phyloP scores from a whole-genome alignment of 1,139 yeast species.

The Saccharomyces hybrid region DNA sequence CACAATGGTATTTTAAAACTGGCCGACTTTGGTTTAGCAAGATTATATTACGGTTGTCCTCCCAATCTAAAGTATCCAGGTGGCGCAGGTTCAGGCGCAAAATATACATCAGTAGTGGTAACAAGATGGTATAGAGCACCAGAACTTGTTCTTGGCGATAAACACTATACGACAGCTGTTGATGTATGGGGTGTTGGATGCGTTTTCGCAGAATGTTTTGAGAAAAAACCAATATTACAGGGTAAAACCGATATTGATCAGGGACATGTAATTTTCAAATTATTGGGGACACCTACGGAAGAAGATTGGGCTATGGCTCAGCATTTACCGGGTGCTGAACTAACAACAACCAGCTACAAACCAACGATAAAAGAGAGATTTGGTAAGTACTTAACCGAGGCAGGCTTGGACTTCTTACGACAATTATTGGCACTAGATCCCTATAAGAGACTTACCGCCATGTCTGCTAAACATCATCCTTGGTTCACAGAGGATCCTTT shows the following conservation, averaged over 20 bases:
- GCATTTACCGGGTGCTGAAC: constrained; percentile 51
- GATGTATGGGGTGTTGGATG: constrained; percentile 98
- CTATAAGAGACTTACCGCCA: constrained; percentile 61
- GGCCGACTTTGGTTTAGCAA: constrained; percentile 92
- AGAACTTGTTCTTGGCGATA: constrained; percentile 77
- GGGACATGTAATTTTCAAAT: constrained; percentile 67
- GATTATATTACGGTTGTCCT: constrained; percentile 63
- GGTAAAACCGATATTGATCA: constrained; percentile 91
- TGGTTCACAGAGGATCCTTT: constrained; percentile 62
- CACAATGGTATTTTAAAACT: constrained; percentile 68
- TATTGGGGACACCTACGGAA: constrained; percentile 72
- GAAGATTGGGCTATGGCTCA: constrained; percentile 60
- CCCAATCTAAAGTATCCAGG: constrained; percentile 52
- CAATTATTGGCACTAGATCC: constrained; percentile 63
- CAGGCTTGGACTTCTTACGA: constrained; percentile 40
- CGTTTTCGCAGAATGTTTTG: constrained; percentile 86
- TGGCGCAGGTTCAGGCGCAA: constrained; percentile 57
- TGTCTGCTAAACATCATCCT: constrained; percentile 62
- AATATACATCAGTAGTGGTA: constrained; percentile 85
- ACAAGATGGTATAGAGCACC: constrained; percentile 98
- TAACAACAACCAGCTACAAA: constrained; percentile 37
- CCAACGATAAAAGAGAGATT: constrained; percentile 51
- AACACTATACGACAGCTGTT: constrained; percentile 82
- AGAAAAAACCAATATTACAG: constrained; percentile 70
- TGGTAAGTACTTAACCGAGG: constrained; percentile 29